Conservation (phyloP, 2,329 filamentous ascomycete species). For the Aspergillus sp. region DNA sequence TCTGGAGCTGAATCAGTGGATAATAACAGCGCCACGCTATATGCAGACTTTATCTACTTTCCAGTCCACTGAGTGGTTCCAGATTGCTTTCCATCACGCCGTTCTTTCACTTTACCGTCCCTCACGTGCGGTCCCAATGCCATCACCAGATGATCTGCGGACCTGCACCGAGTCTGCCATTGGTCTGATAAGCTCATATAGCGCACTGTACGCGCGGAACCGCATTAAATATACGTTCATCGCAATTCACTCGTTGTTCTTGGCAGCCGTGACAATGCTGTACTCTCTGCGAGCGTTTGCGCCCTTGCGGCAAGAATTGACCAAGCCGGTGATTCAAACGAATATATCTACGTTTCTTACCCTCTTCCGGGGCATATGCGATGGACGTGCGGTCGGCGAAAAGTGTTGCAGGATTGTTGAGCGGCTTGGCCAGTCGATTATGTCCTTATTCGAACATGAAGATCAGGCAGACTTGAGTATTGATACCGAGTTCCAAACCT, state of each 20-base stretch:
- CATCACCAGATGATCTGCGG: slow-evolving; percentile 12
- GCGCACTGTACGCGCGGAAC: slow-evolving; percentile 29
- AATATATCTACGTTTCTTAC: slow-evolving; percentile 18
- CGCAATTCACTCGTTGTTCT: slow-evolving; percentile 29
- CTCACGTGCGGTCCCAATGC: slow-evolving; percentile 23
- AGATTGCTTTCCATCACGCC: slow-evolving; percentile 31
- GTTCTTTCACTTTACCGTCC: slow-evolving; percentile 27
- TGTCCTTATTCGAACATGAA: slow-evolving; percentile 20
- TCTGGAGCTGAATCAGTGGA: slow-evolving; percentile 25
- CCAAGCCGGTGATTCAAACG: slow-evolving; percentile 12
- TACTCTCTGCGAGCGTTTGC: slow-evolving; percentile 28
- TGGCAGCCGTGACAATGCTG: slow-evolving; percentile 33
- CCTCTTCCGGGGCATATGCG: slow-evolving; percentile 13
- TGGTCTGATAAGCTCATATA: slow-evolving; percentile 16
- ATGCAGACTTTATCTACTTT: slow-evolving; percentile 23
- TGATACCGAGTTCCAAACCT: slow-evolving; percentile 27
- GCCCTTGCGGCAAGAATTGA: slow-evolving; percentile 14
- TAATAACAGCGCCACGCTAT: slow-evolving; percentile 28
- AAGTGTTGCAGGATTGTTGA: slow-evolving; percentile 23
- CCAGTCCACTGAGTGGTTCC: slow-evolving; percentile 32
- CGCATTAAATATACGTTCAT: slow-evolving; percentile 32
- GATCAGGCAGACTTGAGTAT: slow-evolving; percentile 14
- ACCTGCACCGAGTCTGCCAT: slow-evolving; percentile 16
- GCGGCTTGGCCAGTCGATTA: slow-evolving; percentile 20
- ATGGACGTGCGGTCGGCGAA: slow-evolving; percentile 21